phyloP scores from a whole-genome alignment of 768 basidiomycete species.

The Asterophora lycoperdoides region DNA sequence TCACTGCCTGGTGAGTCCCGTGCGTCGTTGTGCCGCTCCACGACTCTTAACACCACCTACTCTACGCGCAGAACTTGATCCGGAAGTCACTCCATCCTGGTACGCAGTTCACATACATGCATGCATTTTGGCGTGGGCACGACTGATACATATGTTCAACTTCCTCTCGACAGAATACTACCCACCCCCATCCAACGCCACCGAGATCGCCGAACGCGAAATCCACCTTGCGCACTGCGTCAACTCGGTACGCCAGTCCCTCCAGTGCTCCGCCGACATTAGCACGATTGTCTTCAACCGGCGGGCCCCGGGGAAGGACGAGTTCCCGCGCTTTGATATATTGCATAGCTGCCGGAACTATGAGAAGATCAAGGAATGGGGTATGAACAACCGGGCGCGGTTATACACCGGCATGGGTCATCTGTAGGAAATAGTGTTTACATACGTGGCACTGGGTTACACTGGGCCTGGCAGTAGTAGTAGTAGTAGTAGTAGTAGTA shows the following conservation, averaged over 20 bases:
- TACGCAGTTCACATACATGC: neutral
- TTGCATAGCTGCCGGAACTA: conserved; percentile 10
- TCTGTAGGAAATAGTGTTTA: too few species aligned
- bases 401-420: neutral
- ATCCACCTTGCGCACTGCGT: conserved; percentile 8
- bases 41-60: neutral
- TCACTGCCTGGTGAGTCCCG: conserved; percentile 7
- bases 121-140: neutral
- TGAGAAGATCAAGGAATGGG: conserved; percentile 7
- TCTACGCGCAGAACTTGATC: neutral
- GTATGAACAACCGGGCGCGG: neutral
- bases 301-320: neutral
- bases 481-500: too few species aligned
- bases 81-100: conserved; percentile 11
- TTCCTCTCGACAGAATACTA: neutral
- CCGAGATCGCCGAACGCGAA: neutral
- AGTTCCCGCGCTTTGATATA: conserved; percentile 7
- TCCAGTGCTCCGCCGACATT: conserved; percentile 11
- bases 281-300: conserved; percentile 9
- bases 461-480: too few species aligned
- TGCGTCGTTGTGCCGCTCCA: neutral
- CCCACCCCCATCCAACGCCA: conserved; percentile 7
- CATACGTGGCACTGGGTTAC: too few species aligned
- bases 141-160: too few species aligned
- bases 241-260: conserved; percentile 6